These are phyloP conservation scores for Pinus tabuliformis DNA, from an alignment of 75 land plant species.

Conservation along the genomic window DNA sequence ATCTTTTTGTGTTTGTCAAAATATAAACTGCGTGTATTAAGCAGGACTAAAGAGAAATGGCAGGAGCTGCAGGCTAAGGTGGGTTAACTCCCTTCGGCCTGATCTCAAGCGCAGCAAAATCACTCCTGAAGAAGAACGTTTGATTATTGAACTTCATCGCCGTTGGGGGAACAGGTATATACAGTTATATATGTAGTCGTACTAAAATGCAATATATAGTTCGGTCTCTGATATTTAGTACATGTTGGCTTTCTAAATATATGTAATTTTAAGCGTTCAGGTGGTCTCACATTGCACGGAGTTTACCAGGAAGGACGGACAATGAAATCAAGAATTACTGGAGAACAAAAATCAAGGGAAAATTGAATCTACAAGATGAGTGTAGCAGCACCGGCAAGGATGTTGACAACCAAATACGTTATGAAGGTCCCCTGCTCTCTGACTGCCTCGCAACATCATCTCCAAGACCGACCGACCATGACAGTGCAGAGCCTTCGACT, in stretches of 20 bases:
- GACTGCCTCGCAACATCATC: too few species aligned
- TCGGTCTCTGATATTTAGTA: too few species aligned
- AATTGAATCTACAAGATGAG: background rate
- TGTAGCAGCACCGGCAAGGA: too few species aligned
- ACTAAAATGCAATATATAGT: too few species aligned
- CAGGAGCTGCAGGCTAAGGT: constrained; percentile 69
- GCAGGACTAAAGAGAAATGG: constrained; percentile 55
- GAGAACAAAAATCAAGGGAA: constrained; percentile 35
- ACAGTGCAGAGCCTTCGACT: too few species aligned
- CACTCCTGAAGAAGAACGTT: constrained; percentile 52
- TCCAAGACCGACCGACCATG: too few species aligned
- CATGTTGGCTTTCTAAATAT: too few species aligned
- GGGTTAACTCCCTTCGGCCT: constrained; percentile 66
- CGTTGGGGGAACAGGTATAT: constrained; percentile 49
- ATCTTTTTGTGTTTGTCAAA: too few species aligned
- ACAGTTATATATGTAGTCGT: background rate
- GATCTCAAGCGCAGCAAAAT: constrained; percentile 57
- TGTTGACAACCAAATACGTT: too few species aligned
- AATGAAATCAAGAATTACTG: constrained; percentile 61
- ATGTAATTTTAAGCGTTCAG: constrained; percentile 1
- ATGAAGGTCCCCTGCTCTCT: background rate
- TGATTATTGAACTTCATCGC: constrained; percentile 45
- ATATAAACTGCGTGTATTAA: background rate
- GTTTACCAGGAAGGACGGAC: constrained; percentile 56
- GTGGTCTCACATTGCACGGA: constrained; percentile 49